Percentiles rank a stretch among this genome's conserved stretches.
Conservation (phyloP, 306 rosid species). For the Glycyrrhiza uralensis region DNA sequence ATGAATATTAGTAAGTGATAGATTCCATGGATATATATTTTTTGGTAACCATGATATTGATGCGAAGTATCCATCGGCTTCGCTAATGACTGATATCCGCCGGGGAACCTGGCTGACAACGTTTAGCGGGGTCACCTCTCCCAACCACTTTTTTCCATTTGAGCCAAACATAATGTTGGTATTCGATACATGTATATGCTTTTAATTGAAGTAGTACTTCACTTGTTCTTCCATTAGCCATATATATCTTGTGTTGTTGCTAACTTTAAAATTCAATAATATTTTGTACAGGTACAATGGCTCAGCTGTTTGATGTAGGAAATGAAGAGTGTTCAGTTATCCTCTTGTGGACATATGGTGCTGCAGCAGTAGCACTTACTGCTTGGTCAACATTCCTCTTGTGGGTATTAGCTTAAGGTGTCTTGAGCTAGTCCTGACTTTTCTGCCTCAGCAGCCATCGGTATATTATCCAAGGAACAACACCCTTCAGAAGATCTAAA, state of each 20-base stretch:
- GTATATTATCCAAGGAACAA: not conserved
- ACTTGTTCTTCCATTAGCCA: not conserved
- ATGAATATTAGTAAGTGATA: conserved; percentile 69
- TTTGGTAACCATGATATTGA: no score
- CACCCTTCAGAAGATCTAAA: not conserved
- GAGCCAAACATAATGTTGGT: no score
- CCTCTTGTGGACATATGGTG: conserved; percentile 72
- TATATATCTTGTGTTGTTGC: not conserved
- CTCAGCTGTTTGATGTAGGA: conserved; percentile 78
- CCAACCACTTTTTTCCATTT: no score
- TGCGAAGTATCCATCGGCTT: no score
- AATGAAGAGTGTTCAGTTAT: conserved; percentile 90
- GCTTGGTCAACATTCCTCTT: conserved; percentile 76
- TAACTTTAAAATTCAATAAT: not conserved
- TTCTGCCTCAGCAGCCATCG: not conserved
- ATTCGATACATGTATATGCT: no score
- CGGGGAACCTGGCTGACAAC: no score
- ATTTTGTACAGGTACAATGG: conserved; percentile 64
- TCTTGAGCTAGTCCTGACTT: not conserved
- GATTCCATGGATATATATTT: no score
- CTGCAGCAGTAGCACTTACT: conserved; percentile 67
- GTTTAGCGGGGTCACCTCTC: no score
- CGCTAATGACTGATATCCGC: no score
- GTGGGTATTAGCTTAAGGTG: conserved; percentile 51
- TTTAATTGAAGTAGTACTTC: not conserved